These are phyloP conservation scores for Pseudogymnoascus verrucosus DNA, from an alignment of 2,329 filamentous ascomycete genomes.

Conservation along the genomic window DNA sequence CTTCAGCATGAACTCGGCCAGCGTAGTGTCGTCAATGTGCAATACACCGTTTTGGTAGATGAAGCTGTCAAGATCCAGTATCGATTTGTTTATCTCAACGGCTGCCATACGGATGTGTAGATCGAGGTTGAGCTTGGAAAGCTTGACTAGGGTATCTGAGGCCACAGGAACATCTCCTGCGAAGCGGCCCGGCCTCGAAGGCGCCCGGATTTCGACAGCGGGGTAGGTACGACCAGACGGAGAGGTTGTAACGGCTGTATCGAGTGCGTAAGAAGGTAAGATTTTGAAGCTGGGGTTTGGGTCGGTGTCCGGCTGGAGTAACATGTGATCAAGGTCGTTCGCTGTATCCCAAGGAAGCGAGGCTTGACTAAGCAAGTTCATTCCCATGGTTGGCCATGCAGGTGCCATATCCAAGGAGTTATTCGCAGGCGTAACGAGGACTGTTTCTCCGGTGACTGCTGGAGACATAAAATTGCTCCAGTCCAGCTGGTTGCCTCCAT, in stretches of 20 bases:
- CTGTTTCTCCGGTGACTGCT: not conserved
- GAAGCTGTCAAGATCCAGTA: not conserved
- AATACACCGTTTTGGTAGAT: not conserved
- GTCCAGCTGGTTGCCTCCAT: not conserved
- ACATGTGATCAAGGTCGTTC: not conserved
- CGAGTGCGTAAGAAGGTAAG: not conserved
- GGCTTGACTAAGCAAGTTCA: not conserved
- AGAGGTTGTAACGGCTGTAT: not conserved
- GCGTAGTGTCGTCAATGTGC: not conserved
- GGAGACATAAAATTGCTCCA: not conserved
- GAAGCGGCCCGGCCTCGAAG: not conserved
- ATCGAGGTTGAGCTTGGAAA: slow-evolving; percentile 4
- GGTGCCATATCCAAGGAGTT: not conserved
- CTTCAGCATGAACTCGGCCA: slow-evolving; percentile 1
- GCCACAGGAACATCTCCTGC: not conserved
- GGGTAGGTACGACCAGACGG: not conserved
- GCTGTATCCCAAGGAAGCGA: not conserved
- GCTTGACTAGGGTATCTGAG: not conserved
- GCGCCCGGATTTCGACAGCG: not conserved
- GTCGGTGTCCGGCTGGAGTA: not conserved
- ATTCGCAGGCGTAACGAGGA: not conserved
- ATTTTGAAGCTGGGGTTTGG: not conserved
- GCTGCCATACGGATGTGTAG: not conserved
- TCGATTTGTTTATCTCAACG: not conserved
- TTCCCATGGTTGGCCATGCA: not conserved